Evolutionary conservation across 2,329 filamentous ascomycete species (phyloP), one percentile per base, ranked within the genome.

Genomic region (Aspergillus sp.): DNA sequence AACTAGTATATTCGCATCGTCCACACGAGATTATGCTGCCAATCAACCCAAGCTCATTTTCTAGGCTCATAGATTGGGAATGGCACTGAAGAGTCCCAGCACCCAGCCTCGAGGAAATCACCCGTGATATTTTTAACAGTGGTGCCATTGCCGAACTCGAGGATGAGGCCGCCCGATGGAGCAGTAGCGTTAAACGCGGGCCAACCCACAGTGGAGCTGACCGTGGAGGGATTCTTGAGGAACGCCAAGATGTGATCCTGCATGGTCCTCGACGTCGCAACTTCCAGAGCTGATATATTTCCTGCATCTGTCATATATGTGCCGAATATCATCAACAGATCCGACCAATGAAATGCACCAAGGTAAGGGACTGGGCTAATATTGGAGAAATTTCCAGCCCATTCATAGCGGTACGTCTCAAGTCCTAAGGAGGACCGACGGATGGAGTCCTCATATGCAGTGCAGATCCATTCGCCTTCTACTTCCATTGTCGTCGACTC

Each of bases 281-380:
- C 49, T 41, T 70, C 69, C 3, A 69, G 54, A 3, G 61, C 23
- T 15, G 62, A 27, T 11, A 54, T 27, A 10, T 44, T 36, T 1
- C 52, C 62, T 6, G 58, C 36, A 30, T 62, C 57, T 21, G 64
- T 47, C 15, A 60, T 49, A 39, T 66, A 63, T 5, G 62, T 62
- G 15, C 66, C 68, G 25, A 69, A 68, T 23, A 66, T 62, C 59
- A 69, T 66, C 3, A 64, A 42, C 5, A 69, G 54, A 51, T 70
- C 68, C 5, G 68, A 66, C 42, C 68, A 71, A 59, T 81, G 79
- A 53, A 77, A 81, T 1, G 78, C 78, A 10, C 78, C 78, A 47
- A 80, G 70, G 76, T 77, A 81, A 1, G 69, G 60, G 25, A 67
- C 67, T 0, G 73, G 74, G 15, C 72, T 70, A 38, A 80, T 71